Base-by-base conservation (phyloP, 106 monocot species). In the Ottelia alismoides region DNA sequence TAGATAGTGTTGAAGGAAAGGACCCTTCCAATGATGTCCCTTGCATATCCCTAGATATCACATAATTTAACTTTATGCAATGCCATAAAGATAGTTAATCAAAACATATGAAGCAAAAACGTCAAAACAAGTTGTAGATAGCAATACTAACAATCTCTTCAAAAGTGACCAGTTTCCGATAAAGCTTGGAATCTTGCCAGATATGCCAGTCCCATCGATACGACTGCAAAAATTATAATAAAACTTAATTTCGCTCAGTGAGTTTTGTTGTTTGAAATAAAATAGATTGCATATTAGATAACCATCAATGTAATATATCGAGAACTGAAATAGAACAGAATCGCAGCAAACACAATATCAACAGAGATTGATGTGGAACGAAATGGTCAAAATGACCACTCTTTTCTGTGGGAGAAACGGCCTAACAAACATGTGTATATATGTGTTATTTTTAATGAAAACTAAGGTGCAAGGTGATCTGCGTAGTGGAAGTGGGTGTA, bases 1-100 rank as follows among this genome's bases (percentile, higher is more conserved):
- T 31, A 22, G 71, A 62, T 31, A 78, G 68, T 46, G 0, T 62
- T 5, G 60, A 31, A 56, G 83, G 83, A 60, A 83, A 71, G 3
- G 83, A 71, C 0, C 83, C 83, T 30, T 74, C 74, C 58, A 78
- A 61, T 11, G 55, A 68, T n/a, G 83, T 82, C 27, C 82, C 82
- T 64, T 82, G 82, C 62, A 82, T 67, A 27, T 77, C 58, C n/a
- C 82, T 82, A 24, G 3, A 21, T 57, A 57, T 22, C 45, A 23
- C 20, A 25, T 28, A 17, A 12, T 0, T 0, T n/a, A 29, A 26
- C 18, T 27, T 2, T 28, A 54, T 24, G 52, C 52, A 12, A 2
- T 11, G 23, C 1, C 1, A 27, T 48, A 14, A 44, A 24, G 30
- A 19, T 53, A 44, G 25, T 21, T 11, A 44, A 21, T 11, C 26